Evolutionary conservation across 306 rosid species (phyloP).

Genomic region (Trifolium pratense): DNA sequence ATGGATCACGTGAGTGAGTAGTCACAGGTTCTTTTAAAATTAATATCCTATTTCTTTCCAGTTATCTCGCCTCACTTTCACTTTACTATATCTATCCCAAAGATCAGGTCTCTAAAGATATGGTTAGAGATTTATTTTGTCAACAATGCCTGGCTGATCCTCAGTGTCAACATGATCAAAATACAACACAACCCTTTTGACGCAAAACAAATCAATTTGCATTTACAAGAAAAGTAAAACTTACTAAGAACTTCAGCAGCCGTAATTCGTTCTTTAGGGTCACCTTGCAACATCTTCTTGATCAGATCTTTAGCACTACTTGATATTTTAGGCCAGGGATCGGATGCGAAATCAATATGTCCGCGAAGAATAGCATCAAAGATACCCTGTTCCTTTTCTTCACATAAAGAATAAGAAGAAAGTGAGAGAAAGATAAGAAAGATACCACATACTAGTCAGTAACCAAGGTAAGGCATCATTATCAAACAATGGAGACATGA

Average conservation of each 20-base stretch:
- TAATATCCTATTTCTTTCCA: slow-evolving; percentile 2
- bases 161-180: slow-evolving; percentile 13
- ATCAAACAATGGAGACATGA: slow-evolving; percentile 25
- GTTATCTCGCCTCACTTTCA: slow-evolving; percentile 14
- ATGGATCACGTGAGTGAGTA: slow-evolving; percentile 13
- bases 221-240: slow-evolving; percentile 46
- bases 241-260: slow-evolving; percentile 86
- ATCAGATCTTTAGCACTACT: slow-evolving; percentile 91
- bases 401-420: slow-evolving; percentile 43
- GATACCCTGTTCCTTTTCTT: slow-evolving; percentile 91
- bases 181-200: slow-evolving; percentile 22
- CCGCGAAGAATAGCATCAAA: slow-evolving; percentile 89
- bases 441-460: background rate
- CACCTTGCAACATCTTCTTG: slow-evolving; percentile 76
- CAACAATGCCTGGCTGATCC: background rate
- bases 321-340: slow-evolving; percentile 97
- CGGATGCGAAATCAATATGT: slow-evolving; percentile 81
- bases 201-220: slow-evolving; percentile 2
- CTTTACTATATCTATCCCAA: background rate
- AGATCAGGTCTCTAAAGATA: slow-evolving; percentile 9
- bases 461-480: background rate
- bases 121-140: slow-evolving; percentile 4
- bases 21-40: background rate
- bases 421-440: slow-evolving; percentile 33
- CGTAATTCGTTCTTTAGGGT: slow-evolving; percentile 77